Conservation (phyloP, 2,329 filamentous ascomycete species). For the Remersonia thermophila region DNA sequence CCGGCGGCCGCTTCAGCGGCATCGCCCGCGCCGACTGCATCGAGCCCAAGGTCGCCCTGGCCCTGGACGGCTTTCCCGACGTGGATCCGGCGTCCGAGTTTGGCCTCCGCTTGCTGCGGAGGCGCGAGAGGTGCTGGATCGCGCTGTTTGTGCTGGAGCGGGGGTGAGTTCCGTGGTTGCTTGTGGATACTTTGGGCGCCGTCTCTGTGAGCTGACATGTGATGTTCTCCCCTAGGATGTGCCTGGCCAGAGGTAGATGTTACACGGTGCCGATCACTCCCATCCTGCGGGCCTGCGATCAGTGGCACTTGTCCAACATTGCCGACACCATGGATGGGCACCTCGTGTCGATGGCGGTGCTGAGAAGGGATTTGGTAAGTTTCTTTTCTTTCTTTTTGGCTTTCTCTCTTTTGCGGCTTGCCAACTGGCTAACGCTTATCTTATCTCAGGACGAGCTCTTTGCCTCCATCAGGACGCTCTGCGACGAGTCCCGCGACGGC, state of each 20-base stretch:
- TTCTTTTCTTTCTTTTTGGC: no score
- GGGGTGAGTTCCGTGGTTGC: conserved; percentile 32
- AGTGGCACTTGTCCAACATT: conserved; percentile 52
- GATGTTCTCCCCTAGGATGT: conserved; percentile 39
- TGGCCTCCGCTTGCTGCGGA: conserved; percentile 48
- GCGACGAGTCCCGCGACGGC: conserved; percentile 41
- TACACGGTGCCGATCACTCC: conserved; percentile 57
- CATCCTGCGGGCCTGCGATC: conserved; percentile 53
- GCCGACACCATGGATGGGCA: conserved; percentile 57
- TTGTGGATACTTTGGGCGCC: not conserved
- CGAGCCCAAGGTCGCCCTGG: conserved; percentile 51
- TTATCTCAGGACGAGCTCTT: conserved; percentile 44
- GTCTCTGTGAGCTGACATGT: not conserved
- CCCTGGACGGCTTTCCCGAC: conserved; percentile 55
- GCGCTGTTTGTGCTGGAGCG: conserved; percentile 61
- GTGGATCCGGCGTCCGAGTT: conserved; percentile 48
- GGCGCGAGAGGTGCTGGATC: conserved; percentile 58
- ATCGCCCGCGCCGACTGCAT: conserved; percentile 56
- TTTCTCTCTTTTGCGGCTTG: no score
- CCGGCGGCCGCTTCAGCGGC: conserved; percentile 25
- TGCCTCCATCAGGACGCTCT: conserved; percentile 43
- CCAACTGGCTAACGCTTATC: no score
- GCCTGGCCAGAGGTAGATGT: conserved; percentile 54
- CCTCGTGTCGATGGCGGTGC: conserved; percentile 58
- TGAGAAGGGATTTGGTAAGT: conserved; percentile 52